Percentiles rank a stretch among this genome's conserved stretches.
These are phyloP conservation scores for Lasiodiplodia gonubiensis DNA, from an alignment of 2,329 filamentous ascomycete species.

Conservation along the genomic window DNA sequence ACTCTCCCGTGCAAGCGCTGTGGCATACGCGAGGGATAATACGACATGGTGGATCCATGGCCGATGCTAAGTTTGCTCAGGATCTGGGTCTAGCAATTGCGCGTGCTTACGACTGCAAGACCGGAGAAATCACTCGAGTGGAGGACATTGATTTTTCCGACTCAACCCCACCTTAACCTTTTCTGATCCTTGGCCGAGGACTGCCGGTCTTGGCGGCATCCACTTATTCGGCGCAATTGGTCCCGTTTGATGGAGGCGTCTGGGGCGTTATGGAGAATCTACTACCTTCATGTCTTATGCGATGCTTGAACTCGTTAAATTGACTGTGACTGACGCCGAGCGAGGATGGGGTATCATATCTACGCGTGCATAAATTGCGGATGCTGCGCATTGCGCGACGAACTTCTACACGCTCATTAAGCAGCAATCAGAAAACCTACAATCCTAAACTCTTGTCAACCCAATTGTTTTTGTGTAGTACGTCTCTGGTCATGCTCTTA, in stretches of 20 bases:
- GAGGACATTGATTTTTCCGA: conserved; percentile 16
- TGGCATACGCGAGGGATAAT: background rate
- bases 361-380: background rate
- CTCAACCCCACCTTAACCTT: background rate
- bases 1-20: background rate
- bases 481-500: background rate
- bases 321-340: background rate
- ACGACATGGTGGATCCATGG: background rate
- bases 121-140: background rate
- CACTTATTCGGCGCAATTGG: conserved; percentile 14
- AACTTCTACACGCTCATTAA: background rate
- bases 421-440: background rate
- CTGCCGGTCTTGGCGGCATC: background rate
- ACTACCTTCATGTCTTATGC: background rate
- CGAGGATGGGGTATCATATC: background rate
- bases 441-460: background rate
- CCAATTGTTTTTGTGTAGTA: background rate
- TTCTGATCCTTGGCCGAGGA: conserved; percentile 1
- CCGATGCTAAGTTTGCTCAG: background rate
- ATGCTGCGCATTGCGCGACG: background rate
- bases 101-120: conserved; percentile 1
- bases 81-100: background rate
- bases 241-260: background rate
- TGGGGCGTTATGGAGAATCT: background rate
- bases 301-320: background rate